These are phyloP conservation scores for Lecanicillium sp. DNA, from an alignment of 2,329 filamentous ascomycete species.

Conservation along the genomic window DNA sequence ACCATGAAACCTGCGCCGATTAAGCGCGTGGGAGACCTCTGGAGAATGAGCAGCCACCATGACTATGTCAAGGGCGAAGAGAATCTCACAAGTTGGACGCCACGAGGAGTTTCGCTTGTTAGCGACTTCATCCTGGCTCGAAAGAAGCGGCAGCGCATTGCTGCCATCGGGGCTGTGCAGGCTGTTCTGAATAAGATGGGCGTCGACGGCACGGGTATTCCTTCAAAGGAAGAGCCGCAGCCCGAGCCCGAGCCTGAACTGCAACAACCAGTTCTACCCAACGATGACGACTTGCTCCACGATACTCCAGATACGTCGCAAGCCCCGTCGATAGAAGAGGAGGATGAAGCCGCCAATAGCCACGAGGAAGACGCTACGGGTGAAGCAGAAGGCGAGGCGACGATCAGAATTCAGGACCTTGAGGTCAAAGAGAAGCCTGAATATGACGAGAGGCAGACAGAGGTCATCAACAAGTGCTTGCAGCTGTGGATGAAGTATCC, in stretches of 20 bases:
- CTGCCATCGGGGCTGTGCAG: slow-evolving; percentile 73
- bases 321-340: slow-evolving; percentile 25
- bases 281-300: slow-evolving; percentile 50
- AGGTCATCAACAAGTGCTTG: slow-evolving; percentile 48
- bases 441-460: slow-evolving; percentile 37
- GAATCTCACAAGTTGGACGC: slow-evolving; percentile 73
- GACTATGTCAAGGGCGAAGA: slow-evolving; percentile 98
- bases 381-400: slow-evolving; percentile 14
- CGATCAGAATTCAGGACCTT: slow-evolving; percentile 12
- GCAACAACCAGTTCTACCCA: slow-evolving; percentile 35
- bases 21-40: slow-evolving; percentile 85
- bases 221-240: slow-evolving; percentile 20
- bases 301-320: slow-evolving; percentile 48
- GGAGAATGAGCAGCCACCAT: slow-evolving; percentile 91
- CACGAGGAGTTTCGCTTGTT: slow-evolving; percentile 84
- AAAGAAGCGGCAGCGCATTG: slow-evolving; percentile 64
- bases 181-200: slow-evolving; percentile 55
- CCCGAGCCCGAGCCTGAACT: slow-evolving; percentile 27
- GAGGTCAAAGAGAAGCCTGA: slow-evolving; percentile 23
- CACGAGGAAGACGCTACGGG: slow-evolving; percentile 13
- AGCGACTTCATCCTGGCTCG: slow-evolving; percentile 73
- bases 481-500: slow-evolving; percentile 58
- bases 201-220: slow-evolving; percentile 28
- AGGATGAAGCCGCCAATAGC: slow-evolving; percentile 15
- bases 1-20: slow-evolving; percentile 81